phyloP scores from a whole-genome alignment of 2,329 filamentous ascomycete genomes.

The Claviceps sp. region DNA sequence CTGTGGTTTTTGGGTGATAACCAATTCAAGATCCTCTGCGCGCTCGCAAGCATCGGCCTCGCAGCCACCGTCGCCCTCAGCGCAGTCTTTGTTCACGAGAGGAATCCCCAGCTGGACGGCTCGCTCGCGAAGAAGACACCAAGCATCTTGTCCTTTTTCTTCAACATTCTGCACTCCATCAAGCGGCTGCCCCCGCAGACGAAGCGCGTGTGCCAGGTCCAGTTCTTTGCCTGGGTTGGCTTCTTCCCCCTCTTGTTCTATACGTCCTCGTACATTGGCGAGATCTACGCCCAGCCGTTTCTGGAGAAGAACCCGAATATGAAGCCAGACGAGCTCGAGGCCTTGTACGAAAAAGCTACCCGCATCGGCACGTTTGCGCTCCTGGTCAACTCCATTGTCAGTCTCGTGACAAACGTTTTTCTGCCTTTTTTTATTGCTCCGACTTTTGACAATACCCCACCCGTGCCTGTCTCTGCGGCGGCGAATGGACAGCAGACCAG shows the following conservation, averaged over 20 bases:
- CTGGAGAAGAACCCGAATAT: conserved; percentile 68
- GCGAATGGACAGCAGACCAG: neutral
- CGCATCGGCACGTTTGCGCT: conserved; percentile 80
- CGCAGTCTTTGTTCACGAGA: conserved; percentile 55
- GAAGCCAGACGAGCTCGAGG: conserved; percentile 60
- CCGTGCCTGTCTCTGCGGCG: neutral
- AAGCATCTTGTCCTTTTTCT: conserved; percentile 68
- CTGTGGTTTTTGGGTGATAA: conserved; percentile 72
- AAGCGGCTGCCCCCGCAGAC: conserved; percentile 70
- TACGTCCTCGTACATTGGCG: conserved; percentile 83
- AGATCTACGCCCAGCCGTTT: conserved; percentile 79
- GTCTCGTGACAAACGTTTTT: conserved; percentile 66
- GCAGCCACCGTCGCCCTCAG: conserved; percentile 57
- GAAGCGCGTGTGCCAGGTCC: conserved; percentile 65
- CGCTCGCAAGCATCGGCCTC: conserved; percentile 67
- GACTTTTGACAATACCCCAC: conserved; percentile 46
- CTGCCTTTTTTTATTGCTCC: conserved; percentile 78
- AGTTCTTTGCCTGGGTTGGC: conserved; percentile 82
- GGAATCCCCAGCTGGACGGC: conserved; percentile 64
- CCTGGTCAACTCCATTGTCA: conserved; percentile 76
- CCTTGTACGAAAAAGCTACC: conserved; percentile 72
- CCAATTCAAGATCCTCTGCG: conserved; percentile 87
- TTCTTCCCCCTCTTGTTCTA: conserved; percentile 97
- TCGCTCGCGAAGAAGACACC: conserved; percentile 44
- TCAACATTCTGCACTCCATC: conserved; percentile 62